Percentiles rank a stretch among this genome's conserved stretches.
These are phyloP conservation scores for Sphagnum contortum DNA, from an alignment of 225 moss, liverwort and hornwort species.

Conservation along the genomic window DNA sequence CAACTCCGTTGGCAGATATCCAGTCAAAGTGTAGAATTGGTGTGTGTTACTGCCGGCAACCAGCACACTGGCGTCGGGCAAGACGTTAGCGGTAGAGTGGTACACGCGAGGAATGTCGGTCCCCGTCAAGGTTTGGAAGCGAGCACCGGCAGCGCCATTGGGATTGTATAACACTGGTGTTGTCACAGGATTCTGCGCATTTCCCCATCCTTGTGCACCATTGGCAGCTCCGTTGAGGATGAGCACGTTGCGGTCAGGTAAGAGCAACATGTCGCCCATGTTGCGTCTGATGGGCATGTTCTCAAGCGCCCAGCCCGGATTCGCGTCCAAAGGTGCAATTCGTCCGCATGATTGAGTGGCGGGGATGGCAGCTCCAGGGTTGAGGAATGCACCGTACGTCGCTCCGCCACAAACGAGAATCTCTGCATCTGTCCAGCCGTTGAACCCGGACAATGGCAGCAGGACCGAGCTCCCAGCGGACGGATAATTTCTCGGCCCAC, in stretches of 20 bases:
- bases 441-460: conserved; percentile 13
- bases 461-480: conserved; percentile 26
- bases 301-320: not conserved
- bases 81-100: not conserved
- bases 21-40: not conserved
- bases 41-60: conserved; percentile 1
- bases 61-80: not conserved
- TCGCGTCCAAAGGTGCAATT: not conserved
- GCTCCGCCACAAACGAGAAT: conserved; percentile 32
- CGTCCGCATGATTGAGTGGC: not conserved
- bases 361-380: not conserved
- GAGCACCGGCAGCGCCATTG: not conserved
- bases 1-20: not conserved
- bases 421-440: conserved; percentile 5
- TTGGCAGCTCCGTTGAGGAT: conserved; percentile 1
- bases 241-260: not conserved
- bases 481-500: conserved; percentile 30
- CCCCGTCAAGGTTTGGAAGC: not conserved
- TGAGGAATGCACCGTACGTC: not conserved
- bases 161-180: not conserved
- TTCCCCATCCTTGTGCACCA: not conserved
- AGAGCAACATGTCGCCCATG: not conserved
- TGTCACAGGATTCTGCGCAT: not conserved
- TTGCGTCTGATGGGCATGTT: not conserved
- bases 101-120: not conserved